A percentile compares a stretch with the other conserved stretches of the same genome.
Evolutionary conservation across 1,284 basidiomycete species (phyloP).

Genomic region (Phellopilus nigrolimitatus): DNA sequence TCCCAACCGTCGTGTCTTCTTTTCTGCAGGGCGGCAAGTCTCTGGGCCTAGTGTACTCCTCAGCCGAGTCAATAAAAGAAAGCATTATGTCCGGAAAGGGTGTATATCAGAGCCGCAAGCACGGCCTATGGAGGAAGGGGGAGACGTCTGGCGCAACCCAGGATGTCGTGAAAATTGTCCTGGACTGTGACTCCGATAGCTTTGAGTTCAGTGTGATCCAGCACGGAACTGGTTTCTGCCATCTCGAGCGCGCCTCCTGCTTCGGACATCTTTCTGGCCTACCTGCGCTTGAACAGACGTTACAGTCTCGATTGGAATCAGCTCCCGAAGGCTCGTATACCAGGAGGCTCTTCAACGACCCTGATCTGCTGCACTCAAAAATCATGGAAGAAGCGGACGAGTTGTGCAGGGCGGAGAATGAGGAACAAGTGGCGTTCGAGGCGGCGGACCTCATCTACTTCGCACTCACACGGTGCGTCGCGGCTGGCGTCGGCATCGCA

Average conservation of each 20-base stretch:
- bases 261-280: constrained; percentile 80
- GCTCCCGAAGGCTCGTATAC: constrained; percentile 95
- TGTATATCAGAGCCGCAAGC: constrained; percentile 95
- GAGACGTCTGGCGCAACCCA: constrained; percentile 95
- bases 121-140: constrained; percentile 96
- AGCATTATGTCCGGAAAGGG: constrained; percentile 88
- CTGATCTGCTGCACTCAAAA: constrained; percentile 82
- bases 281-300: constrained; percentile 77
- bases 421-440: constrained; percentile 91
- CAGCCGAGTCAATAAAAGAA: constrained; percentile 79
- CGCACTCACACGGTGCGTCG: constrained; percentile 82
- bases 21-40: constrained; percentile 69
- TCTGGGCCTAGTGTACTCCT: constrained; percentile 98
- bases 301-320: constrained; percentile 65
- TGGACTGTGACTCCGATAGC: constrained; percentile 93
- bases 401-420: constrained; percentile 78
- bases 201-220: constrained; percentile 92
- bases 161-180: constrained; percentile 74
- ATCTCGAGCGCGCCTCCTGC: constrained; percentile 82
- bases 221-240: constrained; percentile 91
- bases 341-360: constrained; percentile 80
- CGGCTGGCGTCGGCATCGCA: constrained; percentile 77
- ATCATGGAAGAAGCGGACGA: constrained; percentile 99
- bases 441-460: constrained; percentile 97
- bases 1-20: constrained; percentile 87